These are phyloP conservation scores for Tremella yokohamensis DNA, from an alignment of 768 basidiomycete species.

Conservation along the genomic window DNA sequence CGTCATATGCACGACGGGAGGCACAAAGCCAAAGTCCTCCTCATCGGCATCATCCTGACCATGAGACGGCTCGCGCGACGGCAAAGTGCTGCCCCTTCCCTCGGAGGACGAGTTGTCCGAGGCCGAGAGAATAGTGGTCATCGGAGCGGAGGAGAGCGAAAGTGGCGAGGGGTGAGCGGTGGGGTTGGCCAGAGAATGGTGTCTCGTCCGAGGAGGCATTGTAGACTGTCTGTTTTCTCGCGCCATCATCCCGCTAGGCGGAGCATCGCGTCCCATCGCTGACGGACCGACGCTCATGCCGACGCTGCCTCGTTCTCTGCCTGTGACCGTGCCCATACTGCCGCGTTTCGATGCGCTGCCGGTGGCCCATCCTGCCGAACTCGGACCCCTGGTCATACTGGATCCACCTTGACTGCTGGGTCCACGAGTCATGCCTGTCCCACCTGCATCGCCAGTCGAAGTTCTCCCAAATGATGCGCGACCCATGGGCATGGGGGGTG, in stretches of 20 bases:
- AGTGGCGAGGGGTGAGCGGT: conserved; percentile 18
- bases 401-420: not conserved
- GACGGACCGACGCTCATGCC: too few species aligned
- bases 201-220: conserved; percentile 13
- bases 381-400: not conserved
- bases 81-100: not conserved
- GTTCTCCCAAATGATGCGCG: not conserved
- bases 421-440: conserved; percentile 27
- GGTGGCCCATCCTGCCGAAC: not conserved
- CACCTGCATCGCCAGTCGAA: conserved; percentile 7
- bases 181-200: conserved; percentile 13
- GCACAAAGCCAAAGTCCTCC: not conserved
- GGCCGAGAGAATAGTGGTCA: conserved; percentile 33
- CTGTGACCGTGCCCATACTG: not conserved
- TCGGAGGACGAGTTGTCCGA: conserved; percentile 21
- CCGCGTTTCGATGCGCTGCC: conserved; percentile 4
- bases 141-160: conserved; percentile 26
- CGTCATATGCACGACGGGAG: conserved; percentile 37
- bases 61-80: conserved; percentile 20
- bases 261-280: too few species aligned
- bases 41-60: conserved; percentile 9
- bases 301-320: too few species aligned
- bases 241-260: not conserved
- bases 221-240: not conserved
- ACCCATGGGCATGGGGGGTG: not conserved